Conservation (phyloP, 345 rosid species). For the Euclidium syriacum region DNA sequence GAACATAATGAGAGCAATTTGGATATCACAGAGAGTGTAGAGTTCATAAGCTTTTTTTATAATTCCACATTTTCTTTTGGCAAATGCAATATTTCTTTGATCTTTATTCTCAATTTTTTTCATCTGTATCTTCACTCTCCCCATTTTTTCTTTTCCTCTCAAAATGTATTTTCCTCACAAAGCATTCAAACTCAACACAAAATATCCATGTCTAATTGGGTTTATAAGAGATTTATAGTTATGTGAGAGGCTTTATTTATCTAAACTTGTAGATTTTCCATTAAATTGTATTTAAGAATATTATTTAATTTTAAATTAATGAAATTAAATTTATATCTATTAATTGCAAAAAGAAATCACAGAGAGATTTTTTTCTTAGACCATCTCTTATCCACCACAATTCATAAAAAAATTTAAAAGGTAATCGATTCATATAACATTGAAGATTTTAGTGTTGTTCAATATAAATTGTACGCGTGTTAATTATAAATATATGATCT, state of each 20-base stretch:
- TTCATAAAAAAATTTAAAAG: background rate
- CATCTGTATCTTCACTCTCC: slow-evolving; percentile 23
- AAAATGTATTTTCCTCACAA: background rate
- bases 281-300: background rate
- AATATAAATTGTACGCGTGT: background rate
- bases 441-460: background rate
- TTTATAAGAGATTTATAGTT: background rate
- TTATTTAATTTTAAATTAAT: background rate
- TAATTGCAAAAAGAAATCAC: no score
- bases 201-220: background rate
- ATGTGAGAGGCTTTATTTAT: background rate
- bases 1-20: slow-evolving; percentile 9
- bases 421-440: background rate
- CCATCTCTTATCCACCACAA: background rate
- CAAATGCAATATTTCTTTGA: slow-evolving; percentile 21
- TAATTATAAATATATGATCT: background rate
- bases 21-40: slow-evolving; percentile 6
- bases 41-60: slow-evolving; percentile 26
- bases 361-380: background rate
- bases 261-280: slow-evolving; percentile 7
- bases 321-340: background rate
- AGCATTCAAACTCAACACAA: background rate
- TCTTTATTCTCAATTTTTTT: background rate
- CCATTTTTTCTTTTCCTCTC: slow-evolving; percentile 10
- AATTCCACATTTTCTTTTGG: slow-evolving; percentile 22